Evolutionary conservation across 2,329 filamentous ascomycete species (phyloP).

Genomic region (Orbilia oligospora): DNA sequence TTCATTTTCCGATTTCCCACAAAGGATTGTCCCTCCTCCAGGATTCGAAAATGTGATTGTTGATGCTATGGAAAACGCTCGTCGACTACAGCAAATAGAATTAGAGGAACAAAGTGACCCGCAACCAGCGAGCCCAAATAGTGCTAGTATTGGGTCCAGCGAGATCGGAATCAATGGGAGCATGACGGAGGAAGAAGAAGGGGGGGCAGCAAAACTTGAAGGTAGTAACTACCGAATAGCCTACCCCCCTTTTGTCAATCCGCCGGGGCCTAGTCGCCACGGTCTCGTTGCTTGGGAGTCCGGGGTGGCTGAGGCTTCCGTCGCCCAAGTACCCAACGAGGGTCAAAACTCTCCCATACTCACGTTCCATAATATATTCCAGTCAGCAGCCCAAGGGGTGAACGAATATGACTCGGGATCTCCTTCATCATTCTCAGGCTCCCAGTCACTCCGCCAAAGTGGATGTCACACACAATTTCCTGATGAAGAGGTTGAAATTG

Average conservation of each 20-base stretch:
- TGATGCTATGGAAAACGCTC: constrained; percentile 39
- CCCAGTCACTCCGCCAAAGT: constrained; percentile 64
- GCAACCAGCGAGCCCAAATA: background rate
- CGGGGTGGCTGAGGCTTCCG: background rate
- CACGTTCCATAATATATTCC: constrained; percentile 64
- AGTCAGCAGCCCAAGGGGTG: constrained; percentile 67
- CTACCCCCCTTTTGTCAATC: constrained; percentile 55
- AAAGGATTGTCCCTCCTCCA: constrained; percentile 42
- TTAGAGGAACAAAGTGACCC: constrained; percentile 11
- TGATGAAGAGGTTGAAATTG: constrained; percentile 75
- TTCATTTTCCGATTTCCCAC: constrained; percentile 26
- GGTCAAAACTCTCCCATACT: constrained; percentile 58
- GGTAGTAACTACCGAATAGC: background rate
- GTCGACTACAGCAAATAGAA: constrained; percentile 38
- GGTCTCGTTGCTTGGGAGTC: constrained; percentile 10
- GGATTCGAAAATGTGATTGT: constrained; percentile 51
- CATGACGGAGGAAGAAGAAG: constrained; percentile 44
- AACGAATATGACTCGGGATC: constrained; percentile 66
- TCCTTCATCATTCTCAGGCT: constrained; percentile 65
- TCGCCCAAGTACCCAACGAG: constrained; percentile 1
- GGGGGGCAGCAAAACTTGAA: background rate
- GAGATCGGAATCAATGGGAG: constrained; percentile 53
- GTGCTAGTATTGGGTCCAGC: constrained; percentile 31
- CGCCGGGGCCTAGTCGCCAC: background rate
- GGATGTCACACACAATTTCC: constrained; percentile 68